Evolutionary conservation across 805 yeast genomes (phyloP), one percentile per base, ranked within the genome.

Genomic region (Lipomyces lipofer): DNA sequence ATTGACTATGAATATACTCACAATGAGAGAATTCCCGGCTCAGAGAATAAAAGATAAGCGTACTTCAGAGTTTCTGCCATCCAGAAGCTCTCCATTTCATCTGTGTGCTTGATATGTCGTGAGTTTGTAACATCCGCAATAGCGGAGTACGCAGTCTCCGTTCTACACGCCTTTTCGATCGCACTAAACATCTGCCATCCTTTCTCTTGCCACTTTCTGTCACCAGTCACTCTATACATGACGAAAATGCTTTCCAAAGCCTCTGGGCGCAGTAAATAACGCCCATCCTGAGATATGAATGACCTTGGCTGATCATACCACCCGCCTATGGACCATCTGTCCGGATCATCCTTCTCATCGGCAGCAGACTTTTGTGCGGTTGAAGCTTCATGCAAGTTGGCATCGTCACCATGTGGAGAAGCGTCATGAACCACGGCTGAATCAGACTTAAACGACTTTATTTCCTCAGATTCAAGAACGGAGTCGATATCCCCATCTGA

Each of bases 191-290:
- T 71, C 50, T 69, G 67, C 76, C 79, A 73, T 1, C 85, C 87
- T 60, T 75, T 70, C 1, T 75, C 75, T 56, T 83, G 77, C 80
- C 86, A 84, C 58, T 71, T 69, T 1, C 72, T 62, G 53, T 83
- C 84, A 4, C 85, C 85, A 0, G 86, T 83, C 47, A 81, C 73
- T 53, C 87, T 72, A 60, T 79, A 83, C 69, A 83, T 70, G 63
- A 78, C 76, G 60, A 79, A 79, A 3, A 84, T 73, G 0, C 86
- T 79, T 64, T 83, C 86, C 43, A 83, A 75, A 17, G 83, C 77
- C 63, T 82, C 84, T 0, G 88, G 85, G 21, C 85, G 73, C 21
- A 83, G 67, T n/a, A 79, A 66, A 55, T 73, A 79, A 43, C 71
- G 43, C 7, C 60, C 62, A 36, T 58, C 62, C 27, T 58, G 62